Base-by-base conservation (phyloP, 371 early-diverging fungal species). In the Globomyces sp. region DNA sequence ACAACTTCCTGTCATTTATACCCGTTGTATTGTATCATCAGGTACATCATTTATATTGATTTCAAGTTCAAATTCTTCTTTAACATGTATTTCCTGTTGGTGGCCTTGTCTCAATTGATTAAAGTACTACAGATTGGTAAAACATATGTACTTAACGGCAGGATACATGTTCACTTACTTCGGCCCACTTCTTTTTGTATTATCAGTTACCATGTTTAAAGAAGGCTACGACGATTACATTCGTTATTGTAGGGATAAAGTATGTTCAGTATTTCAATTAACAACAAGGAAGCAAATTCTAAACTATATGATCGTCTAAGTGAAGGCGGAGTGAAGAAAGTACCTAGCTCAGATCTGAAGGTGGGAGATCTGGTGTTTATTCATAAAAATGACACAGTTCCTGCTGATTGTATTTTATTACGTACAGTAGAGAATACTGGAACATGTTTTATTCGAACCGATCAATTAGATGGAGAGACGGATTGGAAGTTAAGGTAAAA, bases 381-480 rank as follows among this genome's bases (percentile, higher is more conserved):
- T 34, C 79, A 88, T 42, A 98, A 99, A 73, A 91, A 99, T 55
- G 3, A 37, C n/a, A 64, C 66, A 66, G 87, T 95, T 36, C 96
- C 96, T 5, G 95, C 95, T 8, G 97, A 97, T 74, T 86, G 96
- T 83, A 79, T 97, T 9, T 78, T 98, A 63, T 71, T 99, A 60
- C 84, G 94, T 50, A 94, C 96, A 8, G 86, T 87, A 0, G 98
- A 98, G 66, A 74, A 78, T 5, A 81, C 77, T 9, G 99, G 99
- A 1, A 87, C 98, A 11, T 91, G 96, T 66, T 99, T 99, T 80
- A 93, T 99, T 72, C 82, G 99, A 57, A 99, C 99, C 2, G 99
- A 99, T 81, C 99, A 99, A 73, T 81, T 99, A 51, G 99, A 99
- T 76, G 99, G 99, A 66, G 99, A 99, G 74, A 99, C 99, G 0